A percentile compares a stretch with the other conserved stretches of the same genome.
Conservation (phyloP, 202 grass and related monocot species). For the Zoysia matrella region DNA sequence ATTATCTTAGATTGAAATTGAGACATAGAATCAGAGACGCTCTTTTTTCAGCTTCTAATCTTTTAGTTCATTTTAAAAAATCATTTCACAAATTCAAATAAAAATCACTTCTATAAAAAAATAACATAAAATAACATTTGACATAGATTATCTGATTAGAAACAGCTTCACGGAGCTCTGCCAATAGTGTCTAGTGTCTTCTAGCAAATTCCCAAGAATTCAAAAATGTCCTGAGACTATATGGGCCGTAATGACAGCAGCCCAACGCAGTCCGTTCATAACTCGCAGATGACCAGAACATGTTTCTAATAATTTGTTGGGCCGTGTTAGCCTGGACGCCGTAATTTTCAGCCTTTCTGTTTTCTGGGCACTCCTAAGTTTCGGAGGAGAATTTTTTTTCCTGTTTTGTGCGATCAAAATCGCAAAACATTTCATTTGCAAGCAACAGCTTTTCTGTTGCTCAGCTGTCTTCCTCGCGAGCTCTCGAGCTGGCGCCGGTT, state of each 20-base stretch:
- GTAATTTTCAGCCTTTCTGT: not conserved
- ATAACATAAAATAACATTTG: no score
- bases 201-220: not conserved
- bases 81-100: no score
- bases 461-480: not conserved
- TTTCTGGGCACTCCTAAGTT: not conserved
- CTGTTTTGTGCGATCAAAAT: not conserved
- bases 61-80: no score
- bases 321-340: not conserved
- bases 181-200: no score
- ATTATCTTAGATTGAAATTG: no score
- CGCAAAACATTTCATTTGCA: not conserved
- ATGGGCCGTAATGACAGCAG: not conserved
- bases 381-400: not conserved
- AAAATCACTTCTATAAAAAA: no score
- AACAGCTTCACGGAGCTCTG: no score
- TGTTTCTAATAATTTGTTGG: not conserved
- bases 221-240: not conserved
- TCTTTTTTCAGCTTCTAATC: no score
- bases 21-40: no score
- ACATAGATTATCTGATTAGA: no score
- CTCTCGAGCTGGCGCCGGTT: conserved; percentile 17
- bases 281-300: not conserved
- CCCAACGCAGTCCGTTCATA: not conserved
- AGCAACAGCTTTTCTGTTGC: not conserved